These are phyloP conservation scores for Xerocomellus chrysenteron DNA, from an alignment of 768 basidiomycete species.

Conservation along the genomic window DNA sequence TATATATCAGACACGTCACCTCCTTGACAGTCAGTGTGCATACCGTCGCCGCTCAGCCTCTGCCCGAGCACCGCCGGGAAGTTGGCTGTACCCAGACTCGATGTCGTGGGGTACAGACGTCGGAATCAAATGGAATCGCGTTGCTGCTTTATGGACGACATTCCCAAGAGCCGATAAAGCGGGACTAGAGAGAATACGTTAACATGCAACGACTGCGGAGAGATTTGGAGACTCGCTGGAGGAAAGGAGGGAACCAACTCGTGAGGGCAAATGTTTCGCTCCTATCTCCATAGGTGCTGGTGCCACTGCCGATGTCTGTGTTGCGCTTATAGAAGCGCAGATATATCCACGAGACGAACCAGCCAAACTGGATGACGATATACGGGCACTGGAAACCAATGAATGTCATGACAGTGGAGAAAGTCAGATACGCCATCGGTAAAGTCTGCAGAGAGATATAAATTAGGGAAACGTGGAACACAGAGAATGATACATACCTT, in stretches of 20 bases:
- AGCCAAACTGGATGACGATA: constrained; percentile 98
- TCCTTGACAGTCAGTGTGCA: constrained; percentile 18
- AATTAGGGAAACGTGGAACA: background rate
- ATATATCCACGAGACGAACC: constrained; percentile 95
- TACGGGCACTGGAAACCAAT: constrained; percentile 86
- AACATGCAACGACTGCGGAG: background rate
- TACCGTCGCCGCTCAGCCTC: constrained; percentile 96
- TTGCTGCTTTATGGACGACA: constrained; percentile 63
- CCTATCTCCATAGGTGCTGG: constrained; percentile 83
- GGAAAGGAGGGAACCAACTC: constrained; percentile 94
- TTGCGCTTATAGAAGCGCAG: constrained; percentile 96
- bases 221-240: constrained; percentile 64
- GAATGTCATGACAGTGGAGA: constrained; percentile 83
- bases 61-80: constrained; percentile 87
- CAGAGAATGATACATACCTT: constrained; percentile 55
- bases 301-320: constrained; percentile 59
- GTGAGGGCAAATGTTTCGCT: constrained; percentile 95
- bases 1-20: constrained; percentile 6
- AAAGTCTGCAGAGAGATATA: constrained; percentile 55
- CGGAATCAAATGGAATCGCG: constrained; percentile 74
- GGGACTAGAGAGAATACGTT: constrained; percentile 44
- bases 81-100: constrained; percentile 72
- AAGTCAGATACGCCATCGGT: constrained; percentile 91
- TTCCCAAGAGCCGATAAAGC: constrained; percentile 70
- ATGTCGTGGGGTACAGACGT: constrained; percentile 53